Evolutionary conservation across 306 rosid species (phyloP).

Genomic region (Vigna radiata): DNA sequence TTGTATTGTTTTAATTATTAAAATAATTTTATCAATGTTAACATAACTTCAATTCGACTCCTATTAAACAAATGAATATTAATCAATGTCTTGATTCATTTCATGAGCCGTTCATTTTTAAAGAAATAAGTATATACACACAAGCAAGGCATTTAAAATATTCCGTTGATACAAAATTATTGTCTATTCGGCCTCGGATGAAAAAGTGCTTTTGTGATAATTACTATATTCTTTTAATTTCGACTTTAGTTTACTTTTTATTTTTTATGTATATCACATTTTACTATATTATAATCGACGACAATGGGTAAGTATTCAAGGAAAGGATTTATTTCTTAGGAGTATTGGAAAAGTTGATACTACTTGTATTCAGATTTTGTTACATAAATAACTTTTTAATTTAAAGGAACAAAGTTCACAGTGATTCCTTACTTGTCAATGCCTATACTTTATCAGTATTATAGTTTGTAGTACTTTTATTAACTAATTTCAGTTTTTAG

Average conservation of each 20-base stretch:
- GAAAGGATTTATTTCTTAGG: not conserved
- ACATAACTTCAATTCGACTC: too few species aligned
- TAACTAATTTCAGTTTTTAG: not conserved
- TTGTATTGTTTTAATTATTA: too few species aligned
- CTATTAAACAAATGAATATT: too few species aligned
- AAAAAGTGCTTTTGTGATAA: constrained; percentile 29
- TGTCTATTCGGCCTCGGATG: not conserved
- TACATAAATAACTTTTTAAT: constrained; percentile 7
- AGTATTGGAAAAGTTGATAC: constrained; percentile 34
- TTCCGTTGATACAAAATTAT: not conserved
- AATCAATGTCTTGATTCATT: too few species aligned
- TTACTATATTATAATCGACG: constrained; percentile 21
- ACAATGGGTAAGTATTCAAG: constrained; percentile 9
- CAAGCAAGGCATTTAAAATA: constrained; percentile 45
- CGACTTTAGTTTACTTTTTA: constrained; percentile 24
- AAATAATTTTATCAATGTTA: too few species aligned
- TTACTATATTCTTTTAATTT: constrained; percentile 7
- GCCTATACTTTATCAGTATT: not conserved
- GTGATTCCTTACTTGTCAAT: constrained; percentile 39
- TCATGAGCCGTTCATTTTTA: too few species aligned
- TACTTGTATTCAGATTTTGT: constrained; percentile 34
- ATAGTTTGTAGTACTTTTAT: not conserved
- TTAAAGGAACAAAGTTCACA: not conserved
- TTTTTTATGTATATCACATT: not conserved
- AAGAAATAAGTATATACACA: not conserved